These are phyloP conservation scores for Aspergillus thermomutatus DNA, from an alignment of 2,329 filamentous ascomycete species.

Conservation along the genomic window DNA sequence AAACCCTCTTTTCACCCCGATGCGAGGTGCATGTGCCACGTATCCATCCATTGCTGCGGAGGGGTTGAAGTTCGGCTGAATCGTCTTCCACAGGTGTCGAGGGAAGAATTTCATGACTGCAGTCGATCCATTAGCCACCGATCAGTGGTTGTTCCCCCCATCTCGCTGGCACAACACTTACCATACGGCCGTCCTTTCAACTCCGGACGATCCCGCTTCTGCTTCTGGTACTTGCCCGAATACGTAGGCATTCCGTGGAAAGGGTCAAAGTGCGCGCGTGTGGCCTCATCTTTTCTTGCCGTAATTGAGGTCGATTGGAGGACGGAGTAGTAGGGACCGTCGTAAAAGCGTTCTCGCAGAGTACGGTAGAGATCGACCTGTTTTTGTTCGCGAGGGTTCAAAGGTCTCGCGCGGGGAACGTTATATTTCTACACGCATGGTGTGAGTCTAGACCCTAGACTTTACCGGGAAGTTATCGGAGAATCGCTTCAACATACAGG, in stretches of 20 bases:
- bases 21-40: constrained; percentile 15
- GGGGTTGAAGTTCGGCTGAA: constrained; percentile 47
- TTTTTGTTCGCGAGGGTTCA: constrained; percentile 42
- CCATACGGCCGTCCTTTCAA: constrained; percentile 54
- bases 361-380: constrained; percentile 50
- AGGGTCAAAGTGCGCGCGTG: constrained; percentile 54
- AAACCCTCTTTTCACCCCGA: constrained; percentile 36
- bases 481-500: constrained; percentile 36
- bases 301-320: constrained; percentile 40
- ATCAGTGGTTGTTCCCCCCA: neutral
- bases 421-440: constrained; percentile 35
- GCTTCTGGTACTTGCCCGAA: constrained; percentile 56
- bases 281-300: constrained; percentile 43
- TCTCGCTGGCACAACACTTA: constrained; percentile 30
- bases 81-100: constrained; percentile 53
- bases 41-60: constrained; percentile 31
- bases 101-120: constrained; percentile 58
- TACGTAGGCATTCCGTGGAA: constrained; percentile 62
- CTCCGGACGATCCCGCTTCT: constrained; percentile 53
- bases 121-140: neutral
- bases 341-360: constrained; percentile 54
- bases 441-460: neutral
- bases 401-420: constrained; percentile 30
- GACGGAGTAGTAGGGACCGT: constrained; percentile 59
- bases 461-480: neutral